Base-by-base conservation (phyloP, 768 basidiomycete genomes). In the Suillus lakei region DNA sequence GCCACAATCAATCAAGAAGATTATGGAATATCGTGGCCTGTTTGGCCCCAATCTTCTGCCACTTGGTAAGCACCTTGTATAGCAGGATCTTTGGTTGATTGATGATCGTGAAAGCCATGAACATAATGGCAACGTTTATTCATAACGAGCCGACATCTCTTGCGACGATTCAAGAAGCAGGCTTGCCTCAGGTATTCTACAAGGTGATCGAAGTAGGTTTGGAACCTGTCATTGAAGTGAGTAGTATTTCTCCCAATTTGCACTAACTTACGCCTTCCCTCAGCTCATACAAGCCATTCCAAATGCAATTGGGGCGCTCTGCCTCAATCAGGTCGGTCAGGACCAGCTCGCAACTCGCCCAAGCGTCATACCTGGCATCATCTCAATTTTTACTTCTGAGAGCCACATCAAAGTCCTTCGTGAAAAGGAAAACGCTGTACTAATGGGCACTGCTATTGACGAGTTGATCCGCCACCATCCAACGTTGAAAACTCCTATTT, bases 131-230 rank as follows among this genome's bases (percentile, higher is more conserved):
- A 16, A 95, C 95, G 0, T 98, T 98, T 77, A 90, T 99, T 10
- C 97, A 99, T 82, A 99, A 99, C 69, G 98, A 99, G 76, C 98
- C 98, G 8, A 98, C 96, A 0, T 98, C 95, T 18, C 80, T 99
- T 64, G 82, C 88, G 2, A 90, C 97, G 62, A 91, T 99, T 26
- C 98, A 99, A 77, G 98, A 99, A 77, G 86, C 89, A 32, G 88
- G 91, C 6, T 78, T 99, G 4, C 98, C 98, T 0, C 92, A 95
- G 71, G 85, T 88, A 0, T 95, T 99, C 71, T 99, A 96, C 78
- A 85, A 86, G 64, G 86, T 91, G 4, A 87, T 99, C 51, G 95
- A 97, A 78, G 81, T 83, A 41, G 93, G 91, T 4, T 84, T 97
- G 48, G 95, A 97, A 68, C 88, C 94, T 7, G 88, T 92, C 0